Evolutionary conservation across 2,329 filamentous ascomycete genomes (phyloP).

Genomic region (Tolypocladium pustulatum): DNA sequence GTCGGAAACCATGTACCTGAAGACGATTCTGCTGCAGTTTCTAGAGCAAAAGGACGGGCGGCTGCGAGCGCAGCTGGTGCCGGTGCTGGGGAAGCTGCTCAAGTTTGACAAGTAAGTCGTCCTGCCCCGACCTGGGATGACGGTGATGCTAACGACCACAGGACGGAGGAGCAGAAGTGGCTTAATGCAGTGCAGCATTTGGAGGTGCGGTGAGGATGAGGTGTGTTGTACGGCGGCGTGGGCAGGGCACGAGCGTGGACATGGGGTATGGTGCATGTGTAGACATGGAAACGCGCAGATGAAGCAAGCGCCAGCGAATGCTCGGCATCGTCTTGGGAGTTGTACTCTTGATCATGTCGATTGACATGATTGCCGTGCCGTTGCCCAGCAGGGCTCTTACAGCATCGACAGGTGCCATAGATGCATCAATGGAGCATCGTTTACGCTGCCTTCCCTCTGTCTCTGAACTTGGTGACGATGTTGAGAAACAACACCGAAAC

Average conservation of each 20-base stretch:
- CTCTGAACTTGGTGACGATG: no score
- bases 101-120: slow-evolving; percentile 65
- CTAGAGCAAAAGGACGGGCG: slow-evolving; percentile 71
- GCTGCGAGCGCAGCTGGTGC: slow-evolving; percentile 64
- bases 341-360: no score
- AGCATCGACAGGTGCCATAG: no score
- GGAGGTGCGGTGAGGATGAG: slow-evolving; percentile 18
- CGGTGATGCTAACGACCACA: slow-evolving; percentile 15
- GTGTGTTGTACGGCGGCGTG: neutral
- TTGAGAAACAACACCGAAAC: neutral
- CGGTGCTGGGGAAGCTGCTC: slow-evolving; percentile 65
- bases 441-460: no score
- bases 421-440: no score
- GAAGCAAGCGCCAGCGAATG: neutral
- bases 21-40: slow-evolving; percentile 74
- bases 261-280: neutral
- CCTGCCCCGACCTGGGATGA: neutral
- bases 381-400: no score
- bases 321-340: neutral
- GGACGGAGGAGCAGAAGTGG: slow-evolving; percentile 76
- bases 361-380: no score
- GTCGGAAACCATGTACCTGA: slow-evolving; percentile 55
- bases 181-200: slow-evolving; percentile 58
- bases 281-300: neutral
- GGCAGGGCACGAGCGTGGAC: neutral